Conservation (phyloP, 768 basidiomycete species). For the Trametes cinnabarina region DNA sequence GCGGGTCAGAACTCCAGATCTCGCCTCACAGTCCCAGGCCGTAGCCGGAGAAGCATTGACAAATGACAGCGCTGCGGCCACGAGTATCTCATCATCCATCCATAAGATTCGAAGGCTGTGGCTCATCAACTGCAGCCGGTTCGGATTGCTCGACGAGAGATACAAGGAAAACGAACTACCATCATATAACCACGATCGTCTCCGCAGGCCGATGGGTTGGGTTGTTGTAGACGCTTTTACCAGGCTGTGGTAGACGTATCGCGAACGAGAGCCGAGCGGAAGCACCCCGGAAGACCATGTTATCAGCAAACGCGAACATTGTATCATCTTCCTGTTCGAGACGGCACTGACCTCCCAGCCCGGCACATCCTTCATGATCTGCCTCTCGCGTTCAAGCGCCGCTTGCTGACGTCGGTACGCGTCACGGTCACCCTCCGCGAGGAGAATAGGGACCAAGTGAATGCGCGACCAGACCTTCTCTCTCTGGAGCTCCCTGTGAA, state of each 20-base stretch:
- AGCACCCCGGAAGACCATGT: conserved; percentile 15
- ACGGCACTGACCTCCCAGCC: conserved; percentile 84
- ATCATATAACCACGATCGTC: conserved; percentile 59
- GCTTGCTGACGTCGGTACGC: conserved; percentile 78
- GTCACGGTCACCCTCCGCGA: conserved; percentile 94
- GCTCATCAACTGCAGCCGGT: conserved; percentile 22
- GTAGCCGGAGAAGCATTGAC: background rate
- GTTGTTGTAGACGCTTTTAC: conserved; percentile 85
- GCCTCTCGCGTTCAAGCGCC: conserved; percentile 73
- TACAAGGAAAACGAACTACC: conserved; percentile 21
- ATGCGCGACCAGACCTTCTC: conserved; percentile 96
- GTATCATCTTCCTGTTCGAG: conserved; percentile 22
- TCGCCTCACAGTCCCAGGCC: background rate
- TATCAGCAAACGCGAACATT: conserved; percentile 19
- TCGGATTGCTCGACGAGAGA: conserved; percentile 22
- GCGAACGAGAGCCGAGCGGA: conserved; percentile 20
- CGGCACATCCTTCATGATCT: conserved; percentile 92
- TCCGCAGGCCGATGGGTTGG: conserved; percentile 61
- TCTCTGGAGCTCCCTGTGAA: conserved; percentile 81
- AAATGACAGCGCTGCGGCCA: conserved; percentile 1
- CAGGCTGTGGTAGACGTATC: conserved; percentile 49
- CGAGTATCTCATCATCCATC: conserved; percentile 16
- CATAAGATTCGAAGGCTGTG: conserved; percentile 16
- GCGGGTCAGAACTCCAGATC: too few relatives aligned
- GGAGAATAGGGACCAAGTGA: conserved; percentile 85